A percentile compares a stretch with the other conserved stretches of the same genome.
These are phyloP conservation scores for Biscogniauxia sp. DNA, from an alignment of 2,329 filamentous ascomycete species.

Conservation along the genomic window DNA sequence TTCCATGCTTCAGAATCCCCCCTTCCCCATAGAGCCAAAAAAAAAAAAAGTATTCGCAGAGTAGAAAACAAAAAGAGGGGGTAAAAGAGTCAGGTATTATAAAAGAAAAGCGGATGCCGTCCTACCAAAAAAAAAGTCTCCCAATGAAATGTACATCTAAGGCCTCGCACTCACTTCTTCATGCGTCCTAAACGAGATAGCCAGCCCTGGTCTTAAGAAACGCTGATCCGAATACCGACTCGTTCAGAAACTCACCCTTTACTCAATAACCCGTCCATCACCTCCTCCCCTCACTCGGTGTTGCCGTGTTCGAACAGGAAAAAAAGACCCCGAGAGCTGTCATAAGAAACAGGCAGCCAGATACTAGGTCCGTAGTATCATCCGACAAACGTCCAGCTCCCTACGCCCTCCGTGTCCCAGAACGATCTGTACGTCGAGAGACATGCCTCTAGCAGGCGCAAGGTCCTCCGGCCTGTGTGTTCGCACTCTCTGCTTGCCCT, in stretches of 20 bases:
- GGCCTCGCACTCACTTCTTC: not conserved
- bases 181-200: not conserved
- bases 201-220: not conserved
- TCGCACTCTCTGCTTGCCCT: slow-evolving; percentile 51
- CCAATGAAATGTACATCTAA: not conserved
- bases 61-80: not conserved
- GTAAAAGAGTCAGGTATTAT: not conserved
- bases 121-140: not conserved
- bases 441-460: slow-evolving; percentile 52
- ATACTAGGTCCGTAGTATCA: not conserved
- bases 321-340: not conserved
- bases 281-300: not conserved
- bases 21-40: not conserved
- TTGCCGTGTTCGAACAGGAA: not conserved
- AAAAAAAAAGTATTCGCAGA: not conserved
- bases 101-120: not conserved
- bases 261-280: not conserved
- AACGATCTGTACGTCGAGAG: slow-evolving; percentile 15
- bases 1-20: not conserved
- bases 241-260: not conserved
- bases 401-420: slow-evolving; percentile 11
- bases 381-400: not conserved
- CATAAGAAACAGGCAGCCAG: not conserved
- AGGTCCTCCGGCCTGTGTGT: slow-evolving; percentile 54
- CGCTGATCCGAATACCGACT: not conserved